Evolutionary conservation across 108 stramenopile species (phyloP), one percentile per base, ranked within the genome.

Genomic region (Cyclotella cryptica): DNA sequence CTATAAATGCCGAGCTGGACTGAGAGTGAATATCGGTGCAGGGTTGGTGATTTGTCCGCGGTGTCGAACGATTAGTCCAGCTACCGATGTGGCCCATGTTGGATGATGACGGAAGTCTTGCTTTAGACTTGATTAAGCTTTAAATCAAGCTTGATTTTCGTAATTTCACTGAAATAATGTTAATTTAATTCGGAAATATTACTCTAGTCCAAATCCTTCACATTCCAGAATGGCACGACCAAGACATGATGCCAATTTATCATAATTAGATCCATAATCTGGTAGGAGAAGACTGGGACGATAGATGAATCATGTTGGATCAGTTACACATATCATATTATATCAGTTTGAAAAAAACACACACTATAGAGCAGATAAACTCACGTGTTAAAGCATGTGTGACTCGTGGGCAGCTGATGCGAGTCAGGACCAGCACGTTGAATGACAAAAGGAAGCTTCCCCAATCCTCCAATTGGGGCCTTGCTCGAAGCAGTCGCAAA

Each of bases 301-400:
- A 27, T 0, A 70, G 46, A 39, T 49, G 19, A 17, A 15, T 14
- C 4, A 27, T 14, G 26, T n/a, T 26, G 22, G 26, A 47, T 47
- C 26, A 44, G 58, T 3, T 72, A 14, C 43, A 45, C 13, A 6
- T 35, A 6, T n/a, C n/a, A n/a, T 35, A 35, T 2, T 35, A 5
- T 6, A 35, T 35, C 6, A 6, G 35, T 35, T 35, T 6, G 4
- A 35, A 28, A 60, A 46, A 45, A 40, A 19, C 42, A 46, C 30
- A 41, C 27, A 66, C 57, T 13, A 21, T 40, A 54, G 13, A 21
- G 40, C 8, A 64, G 12, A 24, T 43, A 29, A 86, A 87, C 71
- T 90, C 84, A 79, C 53, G 91, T 91, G 72, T 97, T 97, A 88
- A 98, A 98, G 72, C 98, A 98, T 17, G 98, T 98, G 71, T 95